phyloP scores from a whole-genome alignment of 2,329 filamentous ascomycete genomes.

The Ilyonectria sp. region DNA sequence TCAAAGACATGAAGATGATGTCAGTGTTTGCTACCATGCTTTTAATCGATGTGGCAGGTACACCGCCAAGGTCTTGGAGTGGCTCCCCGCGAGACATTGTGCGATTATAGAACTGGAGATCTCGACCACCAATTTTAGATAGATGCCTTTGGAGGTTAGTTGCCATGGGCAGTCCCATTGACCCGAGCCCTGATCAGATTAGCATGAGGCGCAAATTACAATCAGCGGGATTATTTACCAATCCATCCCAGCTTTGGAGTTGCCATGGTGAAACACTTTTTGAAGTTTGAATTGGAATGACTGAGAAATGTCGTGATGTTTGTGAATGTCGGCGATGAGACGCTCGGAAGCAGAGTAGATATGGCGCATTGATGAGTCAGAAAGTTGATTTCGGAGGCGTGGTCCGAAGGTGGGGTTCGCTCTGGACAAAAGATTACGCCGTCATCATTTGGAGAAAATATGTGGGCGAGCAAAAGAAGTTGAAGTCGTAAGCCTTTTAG shows the following conservation, averaged over 20 bases:
- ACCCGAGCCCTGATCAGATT: constrained; percentile 59
- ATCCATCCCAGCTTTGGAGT: constrained; percentile 33
- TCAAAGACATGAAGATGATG: constrained; percentile 59
- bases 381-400: background rate
- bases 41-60: constrained; percentile 38
- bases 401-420: background rate
- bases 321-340: background rate
- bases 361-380: constrained; percentile 16
- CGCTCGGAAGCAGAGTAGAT: background rate
- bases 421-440: background rate
- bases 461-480: too few species aligned
- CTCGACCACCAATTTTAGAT: constrained; percentile 26
- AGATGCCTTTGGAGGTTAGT: constrained; percentile 64
- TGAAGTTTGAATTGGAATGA: background rate
- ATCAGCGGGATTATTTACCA: too few species aligned
- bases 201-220: background rate
- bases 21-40: constrained; percentile 51
- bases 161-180: constrained; percentile 67
- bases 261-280: constrained; percentile 10
- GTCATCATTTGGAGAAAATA: background rate
- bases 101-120: constrained; percentile 61
- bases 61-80: constrained; percentile 49
- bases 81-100: constrained; percentile 61
- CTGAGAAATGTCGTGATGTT: background rate
- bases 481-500: too few species aligned